Evolutionary conservation across 2,329 filamentous ascomycete genomes (phyloP).

Genomic region (Orbilia brochopaga): DNA sequence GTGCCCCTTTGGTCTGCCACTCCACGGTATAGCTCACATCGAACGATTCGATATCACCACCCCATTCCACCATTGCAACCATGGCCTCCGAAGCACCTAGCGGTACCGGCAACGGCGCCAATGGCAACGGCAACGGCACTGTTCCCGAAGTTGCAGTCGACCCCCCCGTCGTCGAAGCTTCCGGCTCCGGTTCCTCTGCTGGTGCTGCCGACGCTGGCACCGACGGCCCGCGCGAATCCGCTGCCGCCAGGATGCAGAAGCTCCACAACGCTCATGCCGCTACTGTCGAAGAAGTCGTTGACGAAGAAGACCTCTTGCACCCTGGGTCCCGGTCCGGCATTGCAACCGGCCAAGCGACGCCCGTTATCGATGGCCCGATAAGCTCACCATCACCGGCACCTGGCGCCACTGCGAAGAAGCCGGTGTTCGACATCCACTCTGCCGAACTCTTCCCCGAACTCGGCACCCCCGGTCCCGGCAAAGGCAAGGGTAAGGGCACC

Average conservation of each 20-base stretch:
- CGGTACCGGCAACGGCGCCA: slow-evolving; percentile 38
- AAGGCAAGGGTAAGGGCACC: slow-evolving; percentile 59
- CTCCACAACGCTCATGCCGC: slow-evolving; percentile 66
- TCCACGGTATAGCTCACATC: slow-evolving; percentile 50
- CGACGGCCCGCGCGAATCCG: slow-evolving; percentile 56
- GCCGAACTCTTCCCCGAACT: slow-evolving; percentile 94
- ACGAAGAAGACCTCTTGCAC: slow-evolving; percentile 75
- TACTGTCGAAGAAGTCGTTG: slow-evolving; percentile 79
- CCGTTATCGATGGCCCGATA: slow-evolving; percentile 56
- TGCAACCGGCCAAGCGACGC: slow-evolving; percentile 59
- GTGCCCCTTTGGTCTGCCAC: slow-evolving; percentile 51
- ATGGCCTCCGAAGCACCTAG: slow-evolving; percentile 45
- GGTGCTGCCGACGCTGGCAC: slow-evolving; percentile 51
- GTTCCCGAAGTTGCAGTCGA: slow-evolving; percentile 53
- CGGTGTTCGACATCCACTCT: slow-evolving; percentile 76
- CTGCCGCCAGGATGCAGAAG: slow-evolving; percentile 68
- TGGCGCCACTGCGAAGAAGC: slow-evolving; percentile 40
- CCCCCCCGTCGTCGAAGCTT: slow-evolving; percentile 46
- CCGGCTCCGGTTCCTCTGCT: slow-evolving; percentile 53
- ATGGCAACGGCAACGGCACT: slow-evolving; percentile 6
- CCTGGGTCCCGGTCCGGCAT: slow-evolving; percentile 59
- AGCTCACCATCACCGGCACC: slow-evolving; percentile 46
- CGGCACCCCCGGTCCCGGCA: slow-evolving; percentile 62
- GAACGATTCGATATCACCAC: slow-evolving; percentile 20
- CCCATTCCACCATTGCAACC: slow-evolving; percentile 19